These are phyloP conservation scores for Xylariaceae sp. DNA, from an alignment of 2,329 filamentous ascomycete species.

Conservation along the genomic window DNA sequence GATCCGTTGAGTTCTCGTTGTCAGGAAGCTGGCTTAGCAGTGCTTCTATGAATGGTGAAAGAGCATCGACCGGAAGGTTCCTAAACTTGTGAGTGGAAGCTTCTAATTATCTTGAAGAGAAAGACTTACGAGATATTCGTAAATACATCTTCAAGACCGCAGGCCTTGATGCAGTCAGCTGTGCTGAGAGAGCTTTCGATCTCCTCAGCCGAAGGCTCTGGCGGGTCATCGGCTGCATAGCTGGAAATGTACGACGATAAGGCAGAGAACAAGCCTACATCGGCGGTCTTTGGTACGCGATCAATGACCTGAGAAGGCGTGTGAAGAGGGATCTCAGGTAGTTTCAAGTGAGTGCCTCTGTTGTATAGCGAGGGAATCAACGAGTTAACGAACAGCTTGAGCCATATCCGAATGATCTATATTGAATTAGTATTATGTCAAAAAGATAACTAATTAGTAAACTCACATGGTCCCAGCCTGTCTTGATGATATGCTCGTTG, in stretches of 20 bases:
- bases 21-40: slow-evolving; percentile 83
- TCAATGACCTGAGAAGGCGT: slow-evolving; percentile 91
- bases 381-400: slow-evolving; percentile 95
- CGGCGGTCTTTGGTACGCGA: slow-evolving; percentile 68
- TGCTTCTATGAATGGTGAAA: slow-evolving; percentile 62
- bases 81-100: slow-evolving; percentile 35
- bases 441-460: slow-evolving; percentile 2
- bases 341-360: slow-evolving; percentile 56
- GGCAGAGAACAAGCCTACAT: slow-evolving; percentile 85
- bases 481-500: slow-evolving; percentile 69
- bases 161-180: slow-evolving; percentile 89
- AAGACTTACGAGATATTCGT: slow-evolving; percentile 68
- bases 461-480: slow-evolving; percentile 73
- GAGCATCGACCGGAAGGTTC: slow-evolving; percentile 53
- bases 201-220: slow-evolving; percentile 95
- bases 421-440: slow-evolving; percentile 35
- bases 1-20: slow-evolving; percentile 62
- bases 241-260: slow-evolving; percentile 98
- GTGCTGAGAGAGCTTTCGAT: slow-evolving; percentile 92
- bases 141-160: slow-evolving; percentile 76
- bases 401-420: slow-evolving; percentile 82
- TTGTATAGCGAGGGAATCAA: slow-evolving; percentile 77
- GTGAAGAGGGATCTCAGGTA: slow-evolving; percentile 82
- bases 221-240: slow-evolving; percentile 95
- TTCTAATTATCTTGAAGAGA: neutral